Percentiles rank a stretch among this genome's conserved stretches.
phyloP scores from a whole-genome alignment of 2,329 filamentous ascomycete genomes.

The Aspergillus sp. region DNA sequence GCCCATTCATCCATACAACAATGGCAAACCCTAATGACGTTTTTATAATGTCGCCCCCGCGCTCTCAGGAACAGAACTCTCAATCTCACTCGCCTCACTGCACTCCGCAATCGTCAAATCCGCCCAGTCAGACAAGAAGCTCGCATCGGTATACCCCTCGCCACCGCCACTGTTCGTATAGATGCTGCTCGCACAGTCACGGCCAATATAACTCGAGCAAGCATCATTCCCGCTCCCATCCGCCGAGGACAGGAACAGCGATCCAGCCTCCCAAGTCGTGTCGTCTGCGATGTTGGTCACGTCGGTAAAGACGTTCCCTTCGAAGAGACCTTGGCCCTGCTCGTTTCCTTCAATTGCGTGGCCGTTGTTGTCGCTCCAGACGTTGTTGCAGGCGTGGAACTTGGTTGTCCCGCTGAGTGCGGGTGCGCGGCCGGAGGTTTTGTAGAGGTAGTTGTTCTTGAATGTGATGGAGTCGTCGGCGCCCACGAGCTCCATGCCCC shows the following conservation, averaged over 20 bases:
- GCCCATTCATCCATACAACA: no score
- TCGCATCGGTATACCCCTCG: neutral
- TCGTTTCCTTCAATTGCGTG: conserved; percentile 44
- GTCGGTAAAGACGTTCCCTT: conserved; percentile 47
- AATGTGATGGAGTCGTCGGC: conserved; percentile 56
- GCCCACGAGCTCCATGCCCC: conserved; percentile 53
- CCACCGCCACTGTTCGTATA: neutral
- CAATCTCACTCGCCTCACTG: neutral
- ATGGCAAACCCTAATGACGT: no score
- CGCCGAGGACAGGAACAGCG: neutral
- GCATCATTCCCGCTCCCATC: neutral
- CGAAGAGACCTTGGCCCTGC: conserved; percentile 35
- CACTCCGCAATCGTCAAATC: neutral
- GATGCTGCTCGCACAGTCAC: neutral
- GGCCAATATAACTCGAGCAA: neutral
- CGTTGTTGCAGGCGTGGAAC: conserved; percentile 48
- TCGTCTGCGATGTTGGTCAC: conserved; percentile 20
- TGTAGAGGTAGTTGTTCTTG: conserved; percentile 57
- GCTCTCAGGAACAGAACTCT: neutral
- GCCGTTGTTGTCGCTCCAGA: conserved; percentile 40
- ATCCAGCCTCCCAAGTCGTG: neutral
- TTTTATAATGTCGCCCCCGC: no score
- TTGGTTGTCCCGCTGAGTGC: conserved; percentile 56
- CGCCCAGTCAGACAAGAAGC: neutral
- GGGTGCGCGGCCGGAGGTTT: conserved; percentile 56